Evolutionary conservation across 768 basidiomycete species (phyloP).

Genomic region (Leccinum broughii): DNA sequence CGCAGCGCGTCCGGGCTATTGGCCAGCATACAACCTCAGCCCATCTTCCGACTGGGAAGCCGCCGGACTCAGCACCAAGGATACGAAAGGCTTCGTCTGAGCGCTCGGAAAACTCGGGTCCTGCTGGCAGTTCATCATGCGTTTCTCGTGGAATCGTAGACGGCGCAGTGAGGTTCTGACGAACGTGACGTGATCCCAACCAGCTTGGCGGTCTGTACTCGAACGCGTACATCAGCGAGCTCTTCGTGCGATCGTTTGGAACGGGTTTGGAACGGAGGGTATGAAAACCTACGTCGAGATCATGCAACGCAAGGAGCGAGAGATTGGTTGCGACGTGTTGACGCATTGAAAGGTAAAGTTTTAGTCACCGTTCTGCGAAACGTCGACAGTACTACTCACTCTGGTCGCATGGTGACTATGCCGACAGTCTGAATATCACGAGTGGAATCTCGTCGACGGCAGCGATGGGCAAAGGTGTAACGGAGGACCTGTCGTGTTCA

Average conservation of each 20-base stretch:
- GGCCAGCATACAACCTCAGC: conserved; percentile 95
- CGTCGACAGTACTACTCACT: conserved; percentile 16
- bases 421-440: conserved; percentile 83
- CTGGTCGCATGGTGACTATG: conserved; percentile 72
- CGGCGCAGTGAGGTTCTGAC: not conserved
- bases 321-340: conserved; percentile 94
- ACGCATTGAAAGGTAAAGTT: conserved; percentile 88
- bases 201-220: conserved; percentile 96
- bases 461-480: conserved; percentile 94
- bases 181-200: conserved; percentile 1
- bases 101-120: conserved; percentile 57
- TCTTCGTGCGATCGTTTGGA: conserved; percentile 67
- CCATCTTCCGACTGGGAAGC: conserved; percentile 95
- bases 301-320: conserved; percentile 88
- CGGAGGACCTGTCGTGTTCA: conserved; percentile 55
- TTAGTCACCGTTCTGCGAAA: not conserved
- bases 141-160: conserved; percentile 26
- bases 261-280: conserved; percentile 78
- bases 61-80: conserved; percentile 79
- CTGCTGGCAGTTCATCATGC: conserved; percentile 97
- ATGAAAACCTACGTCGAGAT: conserved; percentile 99
- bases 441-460: conserved; percentile 95
- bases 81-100: conserved; percentile 31
- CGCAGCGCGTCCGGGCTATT: conserved; percentile 79
- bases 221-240: conserved; percentile 93